Evolutionary conservation across 2,329 filamentous ascomycete genomes (phyloP), one percentile per base, ranked within the genome.

Genomic region (Aspergillus pseudotamarii): DNA sequence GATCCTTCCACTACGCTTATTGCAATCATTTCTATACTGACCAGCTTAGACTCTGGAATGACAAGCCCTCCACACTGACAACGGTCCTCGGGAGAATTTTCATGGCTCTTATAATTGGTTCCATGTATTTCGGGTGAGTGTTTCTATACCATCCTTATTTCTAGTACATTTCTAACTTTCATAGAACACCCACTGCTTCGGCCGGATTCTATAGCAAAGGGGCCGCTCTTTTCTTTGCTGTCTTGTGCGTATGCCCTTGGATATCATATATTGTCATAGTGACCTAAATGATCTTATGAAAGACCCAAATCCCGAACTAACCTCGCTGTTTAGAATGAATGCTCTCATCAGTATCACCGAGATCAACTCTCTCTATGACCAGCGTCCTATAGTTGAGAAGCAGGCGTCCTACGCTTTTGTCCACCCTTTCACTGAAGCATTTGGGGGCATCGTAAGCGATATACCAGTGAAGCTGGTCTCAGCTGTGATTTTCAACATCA

Each of bases 311-410:
- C 11, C 30, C 57, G 3, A 41, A 38, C n/a, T 50, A 55, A 53
- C 38, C 21, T 4, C 3, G 43, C 36, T 45, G 3, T 23, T 14
- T 57, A 74, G 69, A 26, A 72, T 76, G 67, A 89, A 90, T 71
- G 81, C 83, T 56, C 78, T 92, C 3, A 76, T 91, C 6, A 84
- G 87, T 58, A 86, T 91, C 76, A 85, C 88, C 0, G 90, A 89
- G 83, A 96, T 97, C 75, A 82, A 96, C 36, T 93, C 91, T 0
- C 86, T 96, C 14, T 97, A 96, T 74, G 88, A 91, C 14, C 93
- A 97, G 86, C 89, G 94, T 41, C 91, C 92, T 3, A 96, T 97
- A 69, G 92, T 97, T 64, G 93, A 97, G 74, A 97, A 97, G 76
- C 94, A 97, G 72, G 83, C 85, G 57, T 89, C 91, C 60, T 97